phyloP scores from a whole-genome alignment of 1,139 yeast genomes.

The Sugiyamaella paludigena region DNA sequence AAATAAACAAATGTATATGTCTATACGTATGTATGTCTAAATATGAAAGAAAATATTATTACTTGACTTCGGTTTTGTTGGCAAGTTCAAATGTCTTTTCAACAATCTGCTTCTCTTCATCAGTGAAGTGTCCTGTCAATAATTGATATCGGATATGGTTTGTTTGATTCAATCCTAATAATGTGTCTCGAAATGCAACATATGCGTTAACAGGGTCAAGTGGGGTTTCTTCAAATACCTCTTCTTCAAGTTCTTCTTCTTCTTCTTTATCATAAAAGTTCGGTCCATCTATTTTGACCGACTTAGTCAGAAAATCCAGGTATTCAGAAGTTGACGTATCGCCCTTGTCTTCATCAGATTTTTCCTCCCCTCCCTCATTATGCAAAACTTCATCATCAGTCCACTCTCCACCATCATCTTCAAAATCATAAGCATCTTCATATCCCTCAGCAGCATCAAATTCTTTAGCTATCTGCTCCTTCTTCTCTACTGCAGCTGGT shows the following conservation, averaged over 20 bases:
- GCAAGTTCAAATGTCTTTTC: conserved; percentile 27
- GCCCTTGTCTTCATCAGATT: conserved; percentile 16
- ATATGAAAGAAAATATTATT: background rate
- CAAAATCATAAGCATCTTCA: conserved; percentile 36
- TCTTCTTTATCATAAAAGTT: conserved; percentile 17
- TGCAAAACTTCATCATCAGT: conserved; percentile 45
- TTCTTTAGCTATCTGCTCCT: conserved; percentile 63
- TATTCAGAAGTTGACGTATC: conserved; percentile 41
- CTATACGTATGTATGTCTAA: no score
- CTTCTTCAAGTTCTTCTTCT: conserved; percentile 65
- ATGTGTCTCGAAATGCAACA: conserved; percentile 46
- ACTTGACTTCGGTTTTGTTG: conserved; percentile 8
- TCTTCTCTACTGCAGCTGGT: conserved; percentile 65
- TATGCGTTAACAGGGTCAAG: conserved; percentile 72
- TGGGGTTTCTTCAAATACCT: conserved; percentile 76
- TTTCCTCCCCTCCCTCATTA: conserved; percentile 42
- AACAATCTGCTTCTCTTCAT: conserved; percentile 37
- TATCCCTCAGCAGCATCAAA: conserved; percentile 39
- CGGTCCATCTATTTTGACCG: conserved; percentile 14
- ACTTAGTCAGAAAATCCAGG: conserved; percentile 31
- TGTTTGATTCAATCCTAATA: conserved; percentile 38
- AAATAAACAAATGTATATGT: no score
- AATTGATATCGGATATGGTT: conserved; percentile 33
- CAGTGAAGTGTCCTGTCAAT: conserved; percentile 31
- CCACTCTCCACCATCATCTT: conserved; percentile 40